phyloP scores from a whole-genome alignment of 768 basidiomycete genomes.

The Xerocomus spinulosus region DNA sequence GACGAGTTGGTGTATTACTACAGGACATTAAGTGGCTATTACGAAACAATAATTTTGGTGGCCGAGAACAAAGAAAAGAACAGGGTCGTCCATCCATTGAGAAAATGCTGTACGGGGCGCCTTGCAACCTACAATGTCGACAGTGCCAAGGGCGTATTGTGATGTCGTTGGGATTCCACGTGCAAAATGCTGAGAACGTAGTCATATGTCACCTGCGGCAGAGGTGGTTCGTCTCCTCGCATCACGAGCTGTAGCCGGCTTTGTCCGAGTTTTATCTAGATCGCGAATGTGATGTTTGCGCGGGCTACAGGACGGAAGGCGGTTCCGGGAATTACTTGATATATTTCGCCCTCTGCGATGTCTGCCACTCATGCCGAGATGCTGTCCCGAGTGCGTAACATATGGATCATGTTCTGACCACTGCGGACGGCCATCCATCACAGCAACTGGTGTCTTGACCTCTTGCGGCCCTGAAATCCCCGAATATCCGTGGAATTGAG shows the following conservation, averaged over 20 bases:
- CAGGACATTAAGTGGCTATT: slow-evolving; percentile 7
- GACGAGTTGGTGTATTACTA: slow-evolving; percentile 11
- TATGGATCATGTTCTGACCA: slow-evolving; percentile 6
- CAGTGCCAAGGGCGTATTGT: slow-evolving; percentile 2
- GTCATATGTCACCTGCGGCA: slow-evolving; percentile 30
- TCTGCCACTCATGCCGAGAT: background rate
- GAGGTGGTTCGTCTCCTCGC: slow-evolving; percentile 30
- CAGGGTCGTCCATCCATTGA: slow-evolving; percentile 15
- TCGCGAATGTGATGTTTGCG: slow-evolving; percentile 17
- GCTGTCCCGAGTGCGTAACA: slow-evolving; percentile 2
- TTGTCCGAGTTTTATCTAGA: slow-evolving; percentile 20
- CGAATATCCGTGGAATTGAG: slow-evolving; percentile 24
- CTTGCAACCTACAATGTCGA: slow-evolving; percentile 1
- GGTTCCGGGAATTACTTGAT: slow-evolving; percentile 9
- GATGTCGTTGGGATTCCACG: slow-evolving; percentile 4
- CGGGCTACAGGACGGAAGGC: slow-evolving; percentile 19
- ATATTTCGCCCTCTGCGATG: slow-evolving; percentile 11
- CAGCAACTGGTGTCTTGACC: slow-evolving; percentile 5
- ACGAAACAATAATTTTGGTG: background rate
- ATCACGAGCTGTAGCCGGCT: slow-evolving; percentile 23
- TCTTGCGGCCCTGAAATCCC: slow-evolving; percentile 23
- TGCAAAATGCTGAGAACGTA: slow-evolving; percentile 3
- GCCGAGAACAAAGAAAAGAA: slow-evolving; percentile 4
- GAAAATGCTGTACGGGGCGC: slow-evolving; percentile 5
- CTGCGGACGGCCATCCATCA: slow-evolving; percentile 5